Percentiles rank a stretch among this genome's conserved stretches.
These are phyloP conservation scores for Patellifolia procumbens DNA, from an alignment of 179 eudicot species.

Conservation along the genomic window DNA sequence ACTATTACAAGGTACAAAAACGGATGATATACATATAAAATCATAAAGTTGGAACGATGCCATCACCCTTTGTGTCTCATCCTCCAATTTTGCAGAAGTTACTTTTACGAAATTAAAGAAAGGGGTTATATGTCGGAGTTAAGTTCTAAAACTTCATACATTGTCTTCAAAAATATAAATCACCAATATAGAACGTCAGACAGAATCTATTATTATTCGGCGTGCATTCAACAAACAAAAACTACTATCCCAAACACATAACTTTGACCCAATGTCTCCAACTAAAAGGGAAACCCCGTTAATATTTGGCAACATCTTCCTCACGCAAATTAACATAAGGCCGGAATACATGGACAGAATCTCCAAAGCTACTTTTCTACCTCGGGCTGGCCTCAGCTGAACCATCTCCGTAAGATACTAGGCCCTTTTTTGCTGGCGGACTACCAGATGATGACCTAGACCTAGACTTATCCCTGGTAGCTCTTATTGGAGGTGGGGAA, in stretches of 20 bases:
- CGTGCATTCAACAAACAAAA: constrained; percentile 22
- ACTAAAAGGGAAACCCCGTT: neutral
- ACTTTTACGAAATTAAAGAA: too few species aligned
- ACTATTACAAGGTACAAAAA: too few species aligned
- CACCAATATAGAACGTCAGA: neutral
- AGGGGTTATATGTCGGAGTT: too few species aligned
- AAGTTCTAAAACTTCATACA: neutral
- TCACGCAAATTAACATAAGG: neutral
- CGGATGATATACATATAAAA: too few species aligned
- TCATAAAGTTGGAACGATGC: too few species aligned
- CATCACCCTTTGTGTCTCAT: too few species aligned
- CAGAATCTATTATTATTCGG: constrained; percentile 19
- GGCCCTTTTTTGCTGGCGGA: constrained; percentile 57
- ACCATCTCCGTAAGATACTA: constrained; percentile 81
- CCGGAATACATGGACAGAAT: neutral
- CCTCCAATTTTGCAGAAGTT: too few species aligned
- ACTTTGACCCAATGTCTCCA: constrained; percentile 17
- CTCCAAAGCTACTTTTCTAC: constrained; percentile 24
- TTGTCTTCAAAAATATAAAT: neutral
- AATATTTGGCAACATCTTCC: constrained; percentile 7
- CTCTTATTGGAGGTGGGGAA: constrained; percentile 55
- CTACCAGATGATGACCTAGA: constrained; percentile 64
- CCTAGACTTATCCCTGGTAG: constrained; percentile 41
- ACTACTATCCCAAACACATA: constrained; percentile 7
- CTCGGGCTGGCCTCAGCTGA: constrained; percentile 53